Base-by-base conservation (phyloP, 225 moss, liverwort and hornwort genomes). In the Asterella californica region DNA sequence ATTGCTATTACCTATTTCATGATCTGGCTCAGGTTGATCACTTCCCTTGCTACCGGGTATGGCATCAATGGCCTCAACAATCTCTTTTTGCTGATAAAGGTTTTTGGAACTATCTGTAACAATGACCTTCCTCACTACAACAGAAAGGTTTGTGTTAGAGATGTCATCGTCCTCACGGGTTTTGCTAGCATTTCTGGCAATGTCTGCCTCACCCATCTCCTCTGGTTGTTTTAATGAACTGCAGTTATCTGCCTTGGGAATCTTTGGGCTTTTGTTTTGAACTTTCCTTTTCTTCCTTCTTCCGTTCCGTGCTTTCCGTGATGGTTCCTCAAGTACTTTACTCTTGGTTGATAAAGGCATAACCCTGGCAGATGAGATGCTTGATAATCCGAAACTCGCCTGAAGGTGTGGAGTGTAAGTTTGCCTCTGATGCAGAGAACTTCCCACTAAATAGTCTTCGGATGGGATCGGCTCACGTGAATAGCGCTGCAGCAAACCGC, bases 301-400 rank as follows among this genome's bases (percentile, higher is more conserved):
- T 81, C 77, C 74, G 65, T 53, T 82, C 70, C 0, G 70, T 63
- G 79, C 70, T 79, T 61, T 86, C 80, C 83, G 67, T 83, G 83
- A 83, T 78, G 73, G 63, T 82, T 62, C 80, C 78, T 76, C 63
- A 81, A 48, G 83, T 42, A 82, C 22, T 79, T 79, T 82, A 87
- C 76, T 78, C 86, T 82, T 82, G 81, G 71, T 27, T 82, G 81
- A 82, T 46, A 84, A 75, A 81, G 66, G 81, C 69, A 73, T 64
- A 76, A 87, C 79, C 79, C 79, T 84, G 75, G 78, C 83, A 83
- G 72, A 79, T 76, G 78, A 76, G 72, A 81, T 79, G 67, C 84
- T 84, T 82, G 82, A 87, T 77, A 79, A 73, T 84, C 87, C 82
- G 74, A 81, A 87, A 87, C 84, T 79, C 84, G 87, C 84, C 82